Percentiles rank a stretch among this genome's conserved stretches.
Evolutionary conservation across 306 rosid genomes (phyloP).

Genomic region (Gleditsia sinensis): DNA sequence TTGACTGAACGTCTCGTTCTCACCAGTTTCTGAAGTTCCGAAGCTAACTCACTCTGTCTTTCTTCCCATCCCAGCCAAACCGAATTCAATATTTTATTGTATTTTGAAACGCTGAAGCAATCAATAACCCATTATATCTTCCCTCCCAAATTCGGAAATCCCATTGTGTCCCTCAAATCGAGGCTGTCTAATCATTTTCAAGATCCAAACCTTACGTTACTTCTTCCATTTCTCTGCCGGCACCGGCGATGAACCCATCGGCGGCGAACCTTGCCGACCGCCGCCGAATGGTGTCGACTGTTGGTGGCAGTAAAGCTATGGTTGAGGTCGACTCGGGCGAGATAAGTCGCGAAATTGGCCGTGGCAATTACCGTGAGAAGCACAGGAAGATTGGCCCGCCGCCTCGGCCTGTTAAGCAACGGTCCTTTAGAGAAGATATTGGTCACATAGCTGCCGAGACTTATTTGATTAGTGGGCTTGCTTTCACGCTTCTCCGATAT

Average conservation of each 20-base stretch:
- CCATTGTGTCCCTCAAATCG: neutral
- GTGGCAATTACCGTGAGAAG: neutral
- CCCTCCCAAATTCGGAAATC: conserved; percentile 26
- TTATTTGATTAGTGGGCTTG: conserved; percentile 66
- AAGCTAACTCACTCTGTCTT: neutral
- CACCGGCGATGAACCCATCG: conserved; percentile 5
- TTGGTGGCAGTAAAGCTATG: neutral
- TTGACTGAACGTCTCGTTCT: neutral
- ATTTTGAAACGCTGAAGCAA: neutral
- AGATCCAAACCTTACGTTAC: neutral
- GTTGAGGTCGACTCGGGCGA: neutral
- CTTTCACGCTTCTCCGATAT: conserved; percentile 77
- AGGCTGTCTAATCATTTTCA: neutral
- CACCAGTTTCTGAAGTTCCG: neutral
- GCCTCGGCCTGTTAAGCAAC: conserved; percentile 23
- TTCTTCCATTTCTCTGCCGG: neutral
- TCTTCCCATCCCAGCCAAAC: too few species aligned
- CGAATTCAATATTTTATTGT: neutral
- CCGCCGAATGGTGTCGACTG: conserved; percentile 16
- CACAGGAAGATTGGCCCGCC: conserved; percentile 2
- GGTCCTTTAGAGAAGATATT: conserved; percentile 29
- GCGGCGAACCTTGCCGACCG: conserved; percentile 21
- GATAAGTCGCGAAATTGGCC: neutral
- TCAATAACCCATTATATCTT: neutral
- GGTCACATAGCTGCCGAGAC: conserved; percentile 82